These are phyloP conservation scores for Nicotiana paniculata DNA, from an alignment of 257 asterid genomes.

Conservation along the genomic window DNA sequence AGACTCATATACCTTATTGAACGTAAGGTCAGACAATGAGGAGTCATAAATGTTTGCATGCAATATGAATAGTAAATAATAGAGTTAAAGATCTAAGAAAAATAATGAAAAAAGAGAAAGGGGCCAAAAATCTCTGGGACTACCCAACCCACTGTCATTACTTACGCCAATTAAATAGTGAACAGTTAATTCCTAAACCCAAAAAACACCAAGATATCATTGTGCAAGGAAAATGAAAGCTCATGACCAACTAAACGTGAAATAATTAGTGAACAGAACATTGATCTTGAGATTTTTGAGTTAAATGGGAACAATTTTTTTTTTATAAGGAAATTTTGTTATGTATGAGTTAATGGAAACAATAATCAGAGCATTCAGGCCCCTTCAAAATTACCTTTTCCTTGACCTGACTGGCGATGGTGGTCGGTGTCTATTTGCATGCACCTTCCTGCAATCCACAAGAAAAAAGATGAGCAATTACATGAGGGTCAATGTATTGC, in stretches of 20 bases:
- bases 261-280: background rate
- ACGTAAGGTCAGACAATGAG: background rate
- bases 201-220: background rate
- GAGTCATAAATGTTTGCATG: background rate
- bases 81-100: background rate
- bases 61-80: background rate
- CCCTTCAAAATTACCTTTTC: slow-evolving; percentile 53
- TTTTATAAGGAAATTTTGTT: no score
- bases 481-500: background rate
- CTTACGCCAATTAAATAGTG: background rate
- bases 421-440: slow-evolving; percentile 57
- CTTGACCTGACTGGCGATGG: slow-evolving; percentile 72
- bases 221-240: background rate
- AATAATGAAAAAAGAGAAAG: background rate
- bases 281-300: slow-evolving; percentile 1
- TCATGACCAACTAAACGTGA: background rate
- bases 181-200: background rate
- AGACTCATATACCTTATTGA: background rate
- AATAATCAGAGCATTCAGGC: background rate
- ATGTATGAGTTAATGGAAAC: background rate
- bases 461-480: slow-evolving; percentile 9
- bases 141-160: background rate
- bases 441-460: slow-evolving; percentile 57
- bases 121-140: background rate
- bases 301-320: no score